phyloP scores from a whole-genome alignment of 2,329 filamentous ascomycete species.

The Ophiocordyceps sinensis region DNA sequence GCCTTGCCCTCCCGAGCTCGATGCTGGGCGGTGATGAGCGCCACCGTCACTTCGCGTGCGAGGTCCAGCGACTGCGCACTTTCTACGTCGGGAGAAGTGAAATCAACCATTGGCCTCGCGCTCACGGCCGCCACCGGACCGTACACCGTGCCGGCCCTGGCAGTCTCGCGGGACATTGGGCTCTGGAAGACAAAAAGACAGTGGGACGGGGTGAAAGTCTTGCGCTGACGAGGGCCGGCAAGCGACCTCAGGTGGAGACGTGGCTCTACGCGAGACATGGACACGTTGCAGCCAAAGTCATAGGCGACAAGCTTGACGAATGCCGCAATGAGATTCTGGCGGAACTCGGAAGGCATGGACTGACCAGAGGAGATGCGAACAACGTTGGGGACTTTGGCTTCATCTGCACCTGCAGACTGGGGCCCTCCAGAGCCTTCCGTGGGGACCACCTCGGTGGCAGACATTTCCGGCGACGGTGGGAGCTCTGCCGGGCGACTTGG shows the following conservation, averaged over 20 bases:
- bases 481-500: conserved; percentile 26
- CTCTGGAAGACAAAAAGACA: conserved; percentile 47
- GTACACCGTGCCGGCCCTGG: conserved; percentile 43
- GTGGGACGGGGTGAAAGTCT: conserved; percentile 42
- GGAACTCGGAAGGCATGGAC: conserved; percentile 43
- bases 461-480: conserved; percentile 17
- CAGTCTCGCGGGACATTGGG: conserved; percentile 43
- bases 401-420: conserved; percentile 2
- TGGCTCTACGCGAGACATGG: conserved; percentile 41
- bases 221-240: conserved; percentile 16
- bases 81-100: conserved; percentile 25
- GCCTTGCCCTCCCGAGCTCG: conserved; percentile 41
- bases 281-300: conserved; percentile 50
- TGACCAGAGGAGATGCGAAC: conserved; percentile 33
- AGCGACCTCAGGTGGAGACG: conserved; percentile 38
- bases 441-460: conserved; percentile 8
- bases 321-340: conserved; percentile 40
- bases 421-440: conserved; percentile 1
- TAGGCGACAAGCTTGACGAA: conserved; percentile 52
- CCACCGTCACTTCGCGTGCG: conserved; percentile 44
- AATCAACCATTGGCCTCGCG: conserved; percentile 38
- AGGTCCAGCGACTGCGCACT: conserved; percentile 49
- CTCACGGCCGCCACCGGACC: conserved; percentile 48
- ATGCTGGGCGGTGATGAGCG: conserved; percentile 49
- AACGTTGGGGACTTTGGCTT: conserved; percentile 4